Percentiles rank a stretch among this genome's conserved stretches.
These are phyloP conservation scores for Hordeum pubiflorum DNA, from an alignment of 202 grass and related monocot species.

Conservation along the genomic window DNA sequence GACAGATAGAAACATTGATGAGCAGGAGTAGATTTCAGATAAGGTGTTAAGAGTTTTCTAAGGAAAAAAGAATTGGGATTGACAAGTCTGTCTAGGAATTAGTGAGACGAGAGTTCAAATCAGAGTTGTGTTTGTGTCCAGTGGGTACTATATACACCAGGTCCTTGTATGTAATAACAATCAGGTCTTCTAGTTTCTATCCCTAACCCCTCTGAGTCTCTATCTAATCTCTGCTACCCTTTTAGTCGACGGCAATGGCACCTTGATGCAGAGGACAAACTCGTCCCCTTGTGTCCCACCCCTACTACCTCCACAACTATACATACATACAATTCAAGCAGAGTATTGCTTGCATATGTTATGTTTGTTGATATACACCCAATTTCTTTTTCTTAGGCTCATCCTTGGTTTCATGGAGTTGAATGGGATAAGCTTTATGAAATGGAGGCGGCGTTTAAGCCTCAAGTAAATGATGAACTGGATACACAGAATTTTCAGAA, in stretches of 20 bases:
- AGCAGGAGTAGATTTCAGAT: not conserved
- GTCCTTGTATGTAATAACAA: not conserved
- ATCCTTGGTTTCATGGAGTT: constrained; percentile 88
- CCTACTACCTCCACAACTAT: not conserved
- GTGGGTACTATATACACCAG: not conserved
- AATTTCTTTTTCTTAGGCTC: constrained; percentile 47
- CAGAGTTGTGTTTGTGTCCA: not conserved
- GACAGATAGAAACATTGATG: not conserved
- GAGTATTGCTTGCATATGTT: not conserved
- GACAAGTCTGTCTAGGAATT: not conserved
- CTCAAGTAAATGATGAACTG: constrained; percentile 88
- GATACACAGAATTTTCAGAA: constrained; percentile 96
- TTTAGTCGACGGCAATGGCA: not conserved
- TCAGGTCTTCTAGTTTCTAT: not conserved
- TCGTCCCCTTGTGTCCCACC: not conserved
- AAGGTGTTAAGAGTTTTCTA: not conserved
- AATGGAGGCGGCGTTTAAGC: constrained; percentile 91
- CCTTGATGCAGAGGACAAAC: not conserved
- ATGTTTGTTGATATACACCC: constrained; percentile 12
- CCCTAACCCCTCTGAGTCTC: too few relatives aligned
- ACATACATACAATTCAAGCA: not conserved
- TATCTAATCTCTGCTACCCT: not conserved
- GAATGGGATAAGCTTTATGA: constrained; percentile 93
- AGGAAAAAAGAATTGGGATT: not conserved
- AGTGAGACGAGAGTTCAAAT: not conserved